Base-by-base conservation (phyloP, 2,329 filamentous ascomycete species). In the Fusarium fracticaudum region DNA sequence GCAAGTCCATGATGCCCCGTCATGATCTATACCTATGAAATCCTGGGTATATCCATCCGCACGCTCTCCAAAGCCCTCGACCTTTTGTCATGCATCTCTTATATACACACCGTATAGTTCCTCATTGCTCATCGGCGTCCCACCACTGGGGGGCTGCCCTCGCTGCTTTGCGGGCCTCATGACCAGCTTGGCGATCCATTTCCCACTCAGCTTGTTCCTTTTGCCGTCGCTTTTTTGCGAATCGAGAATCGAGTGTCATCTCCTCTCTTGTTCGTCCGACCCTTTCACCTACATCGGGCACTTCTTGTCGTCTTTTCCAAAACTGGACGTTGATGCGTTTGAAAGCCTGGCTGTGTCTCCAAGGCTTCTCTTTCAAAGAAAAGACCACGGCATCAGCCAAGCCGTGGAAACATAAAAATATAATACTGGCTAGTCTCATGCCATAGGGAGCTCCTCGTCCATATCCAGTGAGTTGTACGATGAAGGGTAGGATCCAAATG, bases 401-500 rank as follows among this genome's bases (percentile, higher is more conserved):
- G 6, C 92, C 93, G 80, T 94, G 92, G 41, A 89, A 85, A 53
- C 87, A 89, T 38, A 94, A 79, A 76, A 87, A 92, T 54, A 91
- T 83, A 8, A 90, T 86, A 69, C 85, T 86, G 31, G 89, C 77
- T 12, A 91, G 79, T 17, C 85, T 84, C 53, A 95, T 81, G 60
- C 83, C 86, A 72, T 89, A 91, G 1, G 92, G 86, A 55, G 90
- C 84, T 2, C 74, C 76, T 11, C 58, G 64, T 18, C 73, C 68
- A 38, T 76, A 77, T 22, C 76, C 72, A 57, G 91, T 81, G 57
- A 90, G 85, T 79, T 95, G 91, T 5, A 86, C 86, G 5, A 91
- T 83, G 75, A 95, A 93, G 0, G 93, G 93, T 13, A 93, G 83
- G 8, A 92, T 82, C 93, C 93, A 96, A 73, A 94, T 89, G 9